Percentiles rank a stretch among this genome's conserved stretches.
These are phyloP conservation scores for Phytophthora boehmeriae DNA, from an alignment of 352 stramenopile genomes.

Conservation along the genomic window DNA sequence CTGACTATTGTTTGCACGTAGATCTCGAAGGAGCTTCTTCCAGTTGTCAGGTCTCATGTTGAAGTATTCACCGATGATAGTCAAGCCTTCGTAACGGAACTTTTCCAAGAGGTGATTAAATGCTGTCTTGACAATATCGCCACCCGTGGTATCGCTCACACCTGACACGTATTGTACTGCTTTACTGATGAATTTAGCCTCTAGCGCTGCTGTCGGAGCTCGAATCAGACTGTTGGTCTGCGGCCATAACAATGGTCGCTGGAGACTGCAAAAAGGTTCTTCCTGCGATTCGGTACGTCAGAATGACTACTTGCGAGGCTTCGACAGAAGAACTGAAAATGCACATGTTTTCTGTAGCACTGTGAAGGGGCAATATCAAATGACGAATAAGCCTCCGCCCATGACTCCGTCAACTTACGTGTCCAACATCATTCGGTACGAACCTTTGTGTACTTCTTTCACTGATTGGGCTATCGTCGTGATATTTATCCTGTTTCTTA, in stretches of 20 bases:
- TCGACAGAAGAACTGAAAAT: neutral
- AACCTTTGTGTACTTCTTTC: neutral
- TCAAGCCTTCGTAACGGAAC: slow-evolving; percentile 49
- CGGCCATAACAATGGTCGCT: slow-evolving; percentile 56
- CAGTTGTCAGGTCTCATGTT: slow-evolving; percentile 38
- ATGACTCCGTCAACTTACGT: slow-evolving; percentile 77
- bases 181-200: slow-evolving; percentile 33
- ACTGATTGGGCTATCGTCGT: neutral
- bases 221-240: slow-evolving; percentile 71
- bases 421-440: slow-evolving; percentile 71
- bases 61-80: slow-evolving; percentile 51
- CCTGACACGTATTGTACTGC: neutral
- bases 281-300: slow-evolving; percentile 70
- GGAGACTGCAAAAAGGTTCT: slow-evolving; percentile 89
- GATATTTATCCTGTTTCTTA: slow-evolving; percentile 5
- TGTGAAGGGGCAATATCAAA: slow-evolving; percentile 90
- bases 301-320: neutral
- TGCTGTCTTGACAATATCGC: neutral
- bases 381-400: slow-evolving; percentile 87
- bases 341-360: slow-evolving; percentile 38
- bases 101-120: slow-evolving; percentile 46
- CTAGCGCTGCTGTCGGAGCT: slow-evolving; percentile 45
- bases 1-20: slow-evolving; percentile 21
- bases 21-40: slow-evolving; percentile 58
- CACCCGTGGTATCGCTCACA: neutral